These are phyloP conservation scores for Juglanconis oblonga DNA, from an alignment of 2,329 filamentous ascomycete genomes.

Conservation along the genomic window DNA sequence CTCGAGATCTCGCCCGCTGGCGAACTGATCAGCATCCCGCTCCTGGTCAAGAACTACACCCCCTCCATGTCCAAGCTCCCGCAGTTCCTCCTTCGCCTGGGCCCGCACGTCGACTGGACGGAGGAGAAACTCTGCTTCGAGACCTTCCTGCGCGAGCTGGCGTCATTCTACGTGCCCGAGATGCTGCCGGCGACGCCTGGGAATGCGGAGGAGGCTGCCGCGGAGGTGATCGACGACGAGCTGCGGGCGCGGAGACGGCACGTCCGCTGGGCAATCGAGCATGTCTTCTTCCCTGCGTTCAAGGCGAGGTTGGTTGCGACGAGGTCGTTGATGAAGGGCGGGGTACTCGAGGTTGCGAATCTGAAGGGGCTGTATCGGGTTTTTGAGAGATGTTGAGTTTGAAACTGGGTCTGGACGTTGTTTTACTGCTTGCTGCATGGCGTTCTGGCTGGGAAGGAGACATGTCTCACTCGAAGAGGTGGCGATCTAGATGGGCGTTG, in stretches of 20 bases:
- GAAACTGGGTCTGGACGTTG: background rate
- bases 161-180: conserved; percentile 88
- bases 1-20: conserved; percentile 77
- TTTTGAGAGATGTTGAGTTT: conserved; percentile 81
- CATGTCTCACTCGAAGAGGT: background rate
- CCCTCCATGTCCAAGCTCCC: conserved; percentile 85
- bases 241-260: conserved; percentile 62
- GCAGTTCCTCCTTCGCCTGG: conserved; percentile 80
- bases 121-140: conserved; percentile 84
- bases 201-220: conserved; percentile 25
- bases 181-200: conserved; percentile 59
- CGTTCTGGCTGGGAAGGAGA: background rate
- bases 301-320: conserved; percentile 81
- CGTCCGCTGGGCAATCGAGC: conserved; percentile 74
- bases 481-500: background rate
- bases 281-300: conserved; percentile 87
- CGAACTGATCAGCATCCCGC: conserved; percentile 73
- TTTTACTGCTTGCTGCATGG: background rate
- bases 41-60: conserved; percentile 85
- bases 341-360: conserved; percentile 82
- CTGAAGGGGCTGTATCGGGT: conserved; percentile 90
- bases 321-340: conserved; percentile 67
- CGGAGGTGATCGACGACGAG: conserved; percentile 44
- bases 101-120: conserved; percentile 83
- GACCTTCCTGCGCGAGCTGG: conserved; percentile 80